phyloP scores from a whole-genome alignment of 75 land plant genomes.

The Sequoiadendron giganteum region DNA sequence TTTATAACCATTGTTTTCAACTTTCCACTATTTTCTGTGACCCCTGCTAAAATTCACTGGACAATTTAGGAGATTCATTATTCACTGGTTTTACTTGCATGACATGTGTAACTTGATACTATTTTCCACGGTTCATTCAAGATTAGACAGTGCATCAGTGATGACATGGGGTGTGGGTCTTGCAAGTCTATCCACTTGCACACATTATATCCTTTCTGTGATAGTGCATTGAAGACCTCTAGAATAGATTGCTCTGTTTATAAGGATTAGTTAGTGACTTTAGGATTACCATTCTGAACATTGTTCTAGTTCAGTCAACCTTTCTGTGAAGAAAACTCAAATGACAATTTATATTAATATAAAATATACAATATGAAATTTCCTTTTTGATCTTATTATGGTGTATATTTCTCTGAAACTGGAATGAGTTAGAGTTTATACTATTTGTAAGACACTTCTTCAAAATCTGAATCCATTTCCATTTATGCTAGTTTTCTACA shows the following conservation, averaged over 20 bases:
- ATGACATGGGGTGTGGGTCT: neutral
- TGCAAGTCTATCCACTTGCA: neutral
- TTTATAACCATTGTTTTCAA: neutral
- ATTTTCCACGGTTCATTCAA: neutral
- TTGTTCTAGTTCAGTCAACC: neutral
- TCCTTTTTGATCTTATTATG: neutral
- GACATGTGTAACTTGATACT: neutral
- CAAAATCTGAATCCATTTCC: neutral
- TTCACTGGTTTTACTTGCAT: neutral
- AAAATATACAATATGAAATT: neutral
- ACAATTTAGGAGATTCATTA: neutral
- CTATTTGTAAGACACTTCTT: neutral
- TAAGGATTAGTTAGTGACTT: neutral
- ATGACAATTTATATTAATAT: neutral
- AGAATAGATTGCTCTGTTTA: neutral
- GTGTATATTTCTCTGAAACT: neutral
- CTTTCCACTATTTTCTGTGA: neutral
- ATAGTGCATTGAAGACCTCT: neutral
- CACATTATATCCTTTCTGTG: neutral
- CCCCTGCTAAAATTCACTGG: neutral
- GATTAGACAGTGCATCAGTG: neutral
- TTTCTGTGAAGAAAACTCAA: neutral
- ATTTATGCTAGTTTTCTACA: neutral
- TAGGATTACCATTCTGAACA: neutral
- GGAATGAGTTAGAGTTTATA: neutral